phyloP scores from a whole-genome alignment of 176 grass and related monocot species.

The Zea luxurians region DNA sequence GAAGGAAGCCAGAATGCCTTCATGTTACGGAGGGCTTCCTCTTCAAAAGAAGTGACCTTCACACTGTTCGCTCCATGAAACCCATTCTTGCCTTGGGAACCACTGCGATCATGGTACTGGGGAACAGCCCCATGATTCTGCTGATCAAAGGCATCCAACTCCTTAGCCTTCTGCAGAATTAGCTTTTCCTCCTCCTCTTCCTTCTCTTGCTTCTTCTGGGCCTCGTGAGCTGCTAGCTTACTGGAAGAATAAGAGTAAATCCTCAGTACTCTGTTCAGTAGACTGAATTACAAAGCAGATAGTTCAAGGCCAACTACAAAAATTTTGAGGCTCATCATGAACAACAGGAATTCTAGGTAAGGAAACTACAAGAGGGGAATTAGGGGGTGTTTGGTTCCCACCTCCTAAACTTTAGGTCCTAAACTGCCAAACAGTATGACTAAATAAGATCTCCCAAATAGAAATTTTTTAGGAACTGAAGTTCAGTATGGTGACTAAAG shows the following conservation, averaged over 20 bases:
- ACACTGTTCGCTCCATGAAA: slow-evolving; percentile 99
- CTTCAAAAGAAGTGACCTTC: slow-evolving; percentile 93
- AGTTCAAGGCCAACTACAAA: background rate
- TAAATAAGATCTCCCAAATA: too few relatives aligned
- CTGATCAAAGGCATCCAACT: slow-evolving; percentile 83
- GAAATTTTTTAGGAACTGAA: too few relatives aligned
- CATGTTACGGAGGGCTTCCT: slow-evolving; percentile 96
- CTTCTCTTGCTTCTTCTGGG: slow-evolving; percentile 86
- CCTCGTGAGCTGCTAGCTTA: slow-evolving; percentile 68
- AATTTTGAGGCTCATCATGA: background rate
- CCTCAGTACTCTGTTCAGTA: too few relatives aligned
- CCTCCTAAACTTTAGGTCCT: too few relatives aligned
- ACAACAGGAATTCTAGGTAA: background rate
- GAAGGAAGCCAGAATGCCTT: slow-evolving; percentile 99
- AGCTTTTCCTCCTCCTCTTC: slow-evolving; percentile 85
- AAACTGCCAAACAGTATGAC: too few relatives aligned
- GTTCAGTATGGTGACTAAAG: too few relatives aligned
- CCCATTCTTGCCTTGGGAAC: slow-evolving; percentile 61
- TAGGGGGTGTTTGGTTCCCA: too few relatives aligned
- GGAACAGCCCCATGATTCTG: slow-evolving; percentile 91
- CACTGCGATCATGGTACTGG: slow-evolving; percentile 57
- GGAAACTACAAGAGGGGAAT: background rate
- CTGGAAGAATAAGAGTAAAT: slow-evolving; percentile 42
- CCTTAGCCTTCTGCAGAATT: slow-evolving; percentile 67
- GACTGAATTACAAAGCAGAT: background rate